Conservation (phyloP, 192 early-diverging fungal species). For the Umbelopsis isabellina region DNA sequence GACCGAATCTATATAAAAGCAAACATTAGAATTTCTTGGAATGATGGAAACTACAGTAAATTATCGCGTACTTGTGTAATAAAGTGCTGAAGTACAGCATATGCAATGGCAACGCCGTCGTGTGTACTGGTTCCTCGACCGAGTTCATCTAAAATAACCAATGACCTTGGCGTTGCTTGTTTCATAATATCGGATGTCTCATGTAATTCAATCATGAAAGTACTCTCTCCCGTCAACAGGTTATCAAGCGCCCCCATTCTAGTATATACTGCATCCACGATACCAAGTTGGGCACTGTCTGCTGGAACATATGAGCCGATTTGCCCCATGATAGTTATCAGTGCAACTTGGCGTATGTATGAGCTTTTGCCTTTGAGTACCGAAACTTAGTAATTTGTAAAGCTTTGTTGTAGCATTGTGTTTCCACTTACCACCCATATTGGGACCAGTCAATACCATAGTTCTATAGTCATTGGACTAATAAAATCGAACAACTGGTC, state of each 20-base stretch:
- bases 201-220: slow-evolving; percentile 80
- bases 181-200: slow-evolving; percentile 76
- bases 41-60: too few species aligned
- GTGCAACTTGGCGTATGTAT: slow-evolving; percentile 66
- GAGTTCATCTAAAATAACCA: slow-evolving; percentile 83
- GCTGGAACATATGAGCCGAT: slow-evolving; percentile 78
- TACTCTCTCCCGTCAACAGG: slow-evolving; percentile 66
- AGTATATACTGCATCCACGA: slow-evolving; percentile 74
- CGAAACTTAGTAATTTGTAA: background rate
- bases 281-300: slow-evolving; percentile 57
- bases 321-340: slow-evolving; percentile 69
- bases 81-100: slow-evolving; percentile 63
- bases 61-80: slow-evolving; percentile 30
- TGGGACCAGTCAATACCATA: slow-evolving; percentile 67
- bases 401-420: background rate
- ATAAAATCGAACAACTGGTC: background rate
- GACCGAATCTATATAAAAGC: slow-evolving; percentile 37
- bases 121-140: slow-evolving; percentile 79
- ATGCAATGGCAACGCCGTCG: slow-evolving; percentile 76
- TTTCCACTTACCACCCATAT: slow-evolving; percentile 75
- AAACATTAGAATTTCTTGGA: background rate
- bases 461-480: slow-evolving; percentile 30
- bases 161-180: slow-evolving; percentile 58
- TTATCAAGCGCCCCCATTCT: slow-evolving; percentile 75
- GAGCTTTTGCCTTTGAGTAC: slow-evolving; percentile 49